Conservation (phyloP, 2,329 filamentous ascomycete species). For the Macrophomina pseudophaseolina region DNA sequence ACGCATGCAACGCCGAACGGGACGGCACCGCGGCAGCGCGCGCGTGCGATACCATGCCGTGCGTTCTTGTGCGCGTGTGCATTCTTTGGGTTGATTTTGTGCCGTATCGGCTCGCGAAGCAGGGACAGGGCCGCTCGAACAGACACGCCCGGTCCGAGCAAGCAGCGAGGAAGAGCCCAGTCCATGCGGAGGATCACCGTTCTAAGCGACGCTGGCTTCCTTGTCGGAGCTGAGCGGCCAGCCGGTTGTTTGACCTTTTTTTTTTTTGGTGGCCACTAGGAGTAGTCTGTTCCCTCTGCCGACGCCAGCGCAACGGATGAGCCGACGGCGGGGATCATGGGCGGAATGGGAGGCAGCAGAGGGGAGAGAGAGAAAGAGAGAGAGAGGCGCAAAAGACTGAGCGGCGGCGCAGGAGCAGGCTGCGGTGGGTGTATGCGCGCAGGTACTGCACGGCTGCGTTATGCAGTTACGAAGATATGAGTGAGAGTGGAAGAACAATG, state of each 20-base stretch:
- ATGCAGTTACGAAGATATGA: too few species aligned
- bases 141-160: neutral
- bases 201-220: constrained; percentile 15
- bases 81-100: too few species aligned
- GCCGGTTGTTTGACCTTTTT: neutral
- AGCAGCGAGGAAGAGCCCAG: neutral
- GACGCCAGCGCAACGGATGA: neutral
- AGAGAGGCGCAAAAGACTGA: too few species aligned
- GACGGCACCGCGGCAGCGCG: neutral
- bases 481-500: too few species aligned
- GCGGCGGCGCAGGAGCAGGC: neutral
- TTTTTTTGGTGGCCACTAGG: neutral
- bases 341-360: neutral
- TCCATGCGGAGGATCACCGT: constrained; percentile 16
- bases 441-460: neutral
- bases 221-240: neutral
- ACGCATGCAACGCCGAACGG: neutral
- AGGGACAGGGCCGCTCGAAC: constrained; percentile 3
- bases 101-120: neutral
- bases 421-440: neutral
- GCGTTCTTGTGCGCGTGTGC: neutral
- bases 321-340: neutral
- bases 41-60: constrained; percentile 3
- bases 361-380: neutral
- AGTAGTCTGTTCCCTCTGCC: neutral